Evolutionary conservation across 1,284 basidiomycete genomes (phyloP).

Genomic region (Gomphus bonarii): DNA sequence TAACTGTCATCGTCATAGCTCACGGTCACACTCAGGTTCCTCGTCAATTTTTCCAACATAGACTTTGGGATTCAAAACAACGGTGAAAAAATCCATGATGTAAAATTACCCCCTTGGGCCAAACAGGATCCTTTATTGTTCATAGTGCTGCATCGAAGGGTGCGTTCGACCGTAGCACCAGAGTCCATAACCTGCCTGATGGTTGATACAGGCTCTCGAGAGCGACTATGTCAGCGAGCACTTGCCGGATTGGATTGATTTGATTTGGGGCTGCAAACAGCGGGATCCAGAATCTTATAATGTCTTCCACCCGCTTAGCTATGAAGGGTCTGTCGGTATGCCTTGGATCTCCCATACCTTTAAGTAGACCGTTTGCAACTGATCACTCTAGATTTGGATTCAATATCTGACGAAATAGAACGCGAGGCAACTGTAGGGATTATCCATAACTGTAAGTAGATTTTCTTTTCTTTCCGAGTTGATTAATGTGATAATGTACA

Average conservation of each 20-base stretch:
- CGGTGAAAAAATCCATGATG: constrained; percentile 79
- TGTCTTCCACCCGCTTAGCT: constrained; percentile 90
- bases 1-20: constrained; percentile 4
- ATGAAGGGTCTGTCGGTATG: constrained; percentile 82
- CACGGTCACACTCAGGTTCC: constrained; percentile 35
- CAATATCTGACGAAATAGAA: constrained; percentile 78
- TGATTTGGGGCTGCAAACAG: constrained; percentile 85
- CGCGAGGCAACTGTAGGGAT: constrained; percentile 89
- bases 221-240: constrained; percentile 82
- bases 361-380: background rate
- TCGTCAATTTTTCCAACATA: constrained; percentile 63
- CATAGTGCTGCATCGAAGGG: constrained; percentile 71
- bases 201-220: constrained; percentile 64
- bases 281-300: constrained; percentile 73
- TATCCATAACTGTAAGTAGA: constrained; percentile 80
- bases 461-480: background rate
- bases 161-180: constrained; percentile 20
- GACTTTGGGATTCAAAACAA: constrained; percentile 80
- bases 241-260: constrained; percentile 87
- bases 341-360: constrained; percentile 1
- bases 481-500: constrained; percentile 13
- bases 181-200: background rate
- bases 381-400: constrained; percentile 59
- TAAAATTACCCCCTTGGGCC: constrained; percentile 89
- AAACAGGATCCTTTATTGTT: constrained; percentile 79